phyloP scores from a whole-genome alignment of 768 basidiomycete genomes.

The Mycena belliarum region DNA sequence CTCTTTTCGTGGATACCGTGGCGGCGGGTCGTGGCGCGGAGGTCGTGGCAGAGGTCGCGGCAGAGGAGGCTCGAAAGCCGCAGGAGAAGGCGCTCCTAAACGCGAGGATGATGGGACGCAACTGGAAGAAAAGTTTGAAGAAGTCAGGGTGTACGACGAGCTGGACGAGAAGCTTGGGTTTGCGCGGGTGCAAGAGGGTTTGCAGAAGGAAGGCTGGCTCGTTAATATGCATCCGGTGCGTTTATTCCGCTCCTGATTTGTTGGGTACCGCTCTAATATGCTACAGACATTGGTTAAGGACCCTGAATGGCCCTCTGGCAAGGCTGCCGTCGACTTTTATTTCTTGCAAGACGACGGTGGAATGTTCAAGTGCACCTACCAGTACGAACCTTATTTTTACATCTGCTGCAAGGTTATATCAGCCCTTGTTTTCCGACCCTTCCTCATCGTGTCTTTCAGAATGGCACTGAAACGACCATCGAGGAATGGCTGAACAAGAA shows the following conservation, averaged over 20 bases:
- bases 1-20: conserved; percentile 49
- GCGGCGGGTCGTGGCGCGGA: conserved; percentile 51
- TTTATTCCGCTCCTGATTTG: conserved; percentile 18
- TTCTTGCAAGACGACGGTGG: conserved; percentile 97
- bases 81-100: conserved; percentile 54
- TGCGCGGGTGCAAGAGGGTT: conserved; percentile 74
- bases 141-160: conserved; percentile 73
- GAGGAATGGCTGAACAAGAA: conserved; percentile 96
- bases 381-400: conserved; percentile 93
- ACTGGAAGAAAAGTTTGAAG: conserved; percentile 84
- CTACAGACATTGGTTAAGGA: conserved; percentile 83
- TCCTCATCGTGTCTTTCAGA: conserved; percentile 43
- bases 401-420: conserved; percentile 85
- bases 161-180: conserved; percentile 96
- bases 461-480: conserved; percentile 82
- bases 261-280: background rate
- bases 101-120: conserved; percentile 91
- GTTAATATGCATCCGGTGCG: conserved; percentile 98
- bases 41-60: conserved; percentile 59
- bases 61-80: conserved; percentile 29
- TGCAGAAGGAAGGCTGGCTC: conserved; percentile 84
- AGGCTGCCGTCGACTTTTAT: conserved; percentile 92
- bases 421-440: background rate
- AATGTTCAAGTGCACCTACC: conserved; percentile 92
- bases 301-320: conserved; percentile 79